phyloP scores from a whole-genome alignment of 768 basidiomycete genomes.

The Tricholoma flavovirens region DNA sequence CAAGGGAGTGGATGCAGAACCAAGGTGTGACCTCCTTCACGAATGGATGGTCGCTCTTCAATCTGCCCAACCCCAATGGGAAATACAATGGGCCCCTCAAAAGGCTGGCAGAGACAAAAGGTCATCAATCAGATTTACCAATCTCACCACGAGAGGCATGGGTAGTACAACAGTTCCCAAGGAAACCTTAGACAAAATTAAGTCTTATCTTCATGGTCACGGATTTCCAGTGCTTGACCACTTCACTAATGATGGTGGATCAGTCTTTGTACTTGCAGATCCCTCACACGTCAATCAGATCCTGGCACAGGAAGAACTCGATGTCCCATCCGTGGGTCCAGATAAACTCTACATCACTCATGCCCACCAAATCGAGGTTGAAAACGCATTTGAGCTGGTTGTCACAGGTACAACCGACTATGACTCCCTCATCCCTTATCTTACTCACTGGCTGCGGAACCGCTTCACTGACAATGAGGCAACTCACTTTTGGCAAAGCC shows the following conservation, averaged over 20 bases:
- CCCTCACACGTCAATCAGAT: background rate
- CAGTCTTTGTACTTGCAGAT: background rate
- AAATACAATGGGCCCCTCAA: background rate
- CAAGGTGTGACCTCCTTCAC: background rate
- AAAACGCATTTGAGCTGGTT: background rate
- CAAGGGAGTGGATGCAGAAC: background rate
- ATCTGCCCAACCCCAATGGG: background rate
- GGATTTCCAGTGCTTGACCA: background rate
- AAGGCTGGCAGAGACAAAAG: background rate
- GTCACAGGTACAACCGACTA: background rate
- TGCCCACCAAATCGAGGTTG: background rate
- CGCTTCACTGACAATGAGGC: background rate
- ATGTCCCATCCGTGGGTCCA: background rate
- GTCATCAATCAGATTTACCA: background rate
- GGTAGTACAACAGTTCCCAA: background rate
- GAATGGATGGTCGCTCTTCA: background rate
- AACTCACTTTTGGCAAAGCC: background rate
- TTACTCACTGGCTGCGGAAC: background rate
- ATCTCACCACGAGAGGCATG: background rate
- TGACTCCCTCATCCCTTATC: background rate
- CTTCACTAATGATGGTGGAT: background rate
- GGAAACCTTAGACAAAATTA: background rate
- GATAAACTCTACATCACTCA: background rate
- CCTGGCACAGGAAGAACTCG: background rate
- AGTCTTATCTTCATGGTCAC: background rate